Base-by-base conservation (phyloP, 2,329 filamentous ascomycete species). In the Clonostachys sp. region DNA sequence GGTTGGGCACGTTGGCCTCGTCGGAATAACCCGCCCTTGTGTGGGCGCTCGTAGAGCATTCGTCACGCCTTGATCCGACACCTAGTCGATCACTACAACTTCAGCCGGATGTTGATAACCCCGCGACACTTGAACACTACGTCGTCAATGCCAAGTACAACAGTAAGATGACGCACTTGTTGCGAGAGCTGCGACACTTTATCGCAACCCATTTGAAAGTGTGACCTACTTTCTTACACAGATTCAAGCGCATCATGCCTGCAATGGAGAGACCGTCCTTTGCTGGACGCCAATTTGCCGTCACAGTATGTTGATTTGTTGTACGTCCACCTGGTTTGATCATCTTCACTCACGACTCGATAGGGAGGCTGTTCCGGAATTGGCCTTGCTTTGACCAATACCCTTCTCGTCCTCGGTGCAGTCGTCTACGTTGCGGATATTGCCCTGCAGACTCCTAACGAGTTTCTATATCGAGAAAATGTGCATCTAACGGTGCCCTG, bases 341-440 rank as follows among this genome's bases (percentile, higher is more conserved):
- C 12, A 35, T 13, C n/a, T 12, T 35, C 12, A 20, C n/a, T 30
- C 30, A 13, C 9, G 17, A 42, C 12, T 5, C 8, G 18, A 42
- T 42, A 47, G 45, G 45, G 45, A 47, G 45, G 45, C n/a, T 47
- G 45, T 16, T 47, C 45, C 9, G 45, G 45, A 12, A 47, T 47
- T 39, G 45, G 45, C 16, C 45, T 47, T 24, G 45, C 45, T 9
- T 40, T 47, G 17, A 38, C 41, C 13, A 36, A 47, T 34, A 47
- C 45, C 14, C 45, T 47, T 7, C 41, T 47, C 17, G 33, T n/a
- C 14, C 45, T 47, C 9, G 45, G 45, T 12, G 45, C 45, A 36
- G 44, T 20, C 30, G 45, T 47, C 5, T 44, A 47, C 30, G 41
- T 47, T n/a, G 45, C 45, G 7, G 45, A 47, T 17, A 43, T 43